A percentile compares a stretch with the other conserved stretches of the same genome.
These are phyloP conservation scores for Tuber umbilicatum DNA, from an alignment of 495 filamentous ascomycete species.

Conservation along the genomic window DNA sequence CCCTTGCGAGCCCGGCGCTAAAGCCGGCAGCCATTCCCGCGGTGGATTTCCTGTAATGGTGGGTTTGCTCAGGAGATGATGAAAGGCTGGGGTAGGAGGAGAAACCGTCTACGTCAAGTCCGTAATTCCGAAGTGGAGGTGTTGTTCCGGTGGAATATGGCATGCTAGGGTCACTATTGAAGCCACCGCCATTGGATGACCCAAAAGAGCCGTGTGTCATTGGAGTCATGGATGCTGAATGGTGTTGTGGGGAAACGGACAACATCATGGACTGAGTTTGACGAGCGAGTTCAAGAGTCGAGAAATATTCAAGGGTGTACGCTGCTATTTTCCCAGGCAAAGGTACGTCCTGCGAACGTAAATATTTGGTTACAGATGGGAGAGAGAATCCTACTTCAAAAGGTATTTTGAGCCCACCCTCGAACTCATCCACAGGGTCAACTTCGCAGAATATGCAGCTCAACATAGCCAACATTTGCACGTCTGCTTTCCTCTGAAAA, in stretches of 20 bases:
- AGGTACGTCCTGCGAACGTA: constrained; percentile 51
- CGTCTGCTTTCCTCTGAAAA: constrained; percentile 70
- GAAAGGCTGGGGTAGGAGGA: constrained; percentile 43
- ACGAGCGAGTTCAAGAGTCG: constrained; percentile 55
- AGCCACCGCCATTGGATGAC: constrained; percentile 54
- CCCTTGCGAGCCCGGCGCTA: constrained; percentile 12
- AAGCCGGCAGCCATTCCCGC: constrained; percentile 26
- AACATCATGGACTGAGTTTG: constrained; percentile 45
- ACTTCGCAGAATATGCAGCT: constrained; percentile 75
- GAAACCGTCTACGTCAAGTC: constrained; percentile 61
- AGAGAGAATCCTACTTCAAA: constrained; percentile 27
- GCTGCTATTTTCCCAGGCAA: constrained; percentile 60
- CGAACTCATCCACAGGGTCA: constrained; percentile 48
- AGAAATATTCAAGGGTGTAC: constrained; percentile 63
- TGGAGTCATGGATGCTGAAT: constrained; percentile 53
- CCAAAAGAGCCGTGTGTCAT: constrained; percentile 51
- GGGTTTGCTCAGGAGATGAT: constrained; percentile 37
- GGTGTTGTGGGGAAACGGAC: constrained; percentile 26
- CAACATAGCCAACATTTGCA: constrained; percentile 94
- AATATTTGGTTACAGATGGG: constrained; percentile 45
- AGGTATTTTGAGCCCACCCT: constrained; percentile 18
- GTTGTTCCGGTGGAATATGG: constrained; percentile 44
- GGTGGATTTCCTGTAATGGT: constrained; percentile 27
- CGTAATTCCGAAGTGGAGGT: constrained; percentile 49
- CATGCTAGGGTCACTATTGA: constrained; percentile 52